Evolutionary conservation across 2,329 filamentous ascomycete species (phyloP), one percentile per base, ranked within the genome.

Genomic region (Didymella exigua): DNA sequence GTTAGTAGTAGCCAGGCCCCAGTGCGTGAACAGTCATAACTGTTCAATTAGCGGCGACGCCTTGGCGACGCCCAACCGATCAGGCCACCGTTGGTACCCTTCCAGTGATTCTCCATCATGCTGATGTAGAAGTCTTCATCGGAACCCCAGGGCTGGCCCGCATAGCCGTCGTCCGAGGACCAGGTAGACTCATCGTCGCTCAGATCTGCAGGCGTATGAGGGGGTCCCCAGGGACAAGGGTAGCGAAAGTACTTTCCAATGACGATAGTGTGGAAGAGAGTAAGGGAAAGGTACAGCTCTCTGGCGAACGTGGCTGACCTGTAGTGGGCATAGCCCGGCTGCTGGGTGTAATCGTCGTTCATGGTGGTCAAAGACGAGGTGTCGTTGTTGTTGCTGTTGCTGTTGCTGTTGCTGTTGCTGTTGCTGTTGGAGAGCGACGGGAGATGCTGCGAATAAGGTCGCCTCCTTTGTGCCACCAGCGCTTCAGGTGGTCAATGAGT

Each of bases 391-490:
- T n/a, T n/a, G n/a, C n/a, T n/a, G n/a, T n/a, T n/a, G n/a, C n/a
- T n/a, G n/a, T n/a, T n/a, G n/a, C n/a, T n/a, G n/a, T n/a, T n/a
- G n/a, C n/a, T n/a, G n/a, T n/a, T n/a, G n/a, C n/a, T n/a, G 19
- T 30, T 11, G 18, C 30, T 5, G 38, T n/a, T 2, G 29, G 14
- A 21, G 53, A 47, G 9, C 52, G 48, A 4, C 49, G 54, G 18
- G 58, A 58, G 5, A 69, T 29, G 36, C 33, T 62, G 13, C 65
- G 59, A 30, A 66, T 49, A 5, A 65, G 42, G 11, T 59, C 49
- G 18, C 58, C 57, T 31, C 65, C 55, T 36, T 62, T 68, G 52
- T 67, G 59, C 66, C 63, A 68, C 59, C 56, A 63, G 27, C 49
- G 60, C 48, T 62, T 63, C 41, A 67, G 41, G 37, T 60, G 45